Evolutionary conservation across 352 stramenopile genomes (phyloP).

Genomic region (Globisporangium iwayamae): DNA sequence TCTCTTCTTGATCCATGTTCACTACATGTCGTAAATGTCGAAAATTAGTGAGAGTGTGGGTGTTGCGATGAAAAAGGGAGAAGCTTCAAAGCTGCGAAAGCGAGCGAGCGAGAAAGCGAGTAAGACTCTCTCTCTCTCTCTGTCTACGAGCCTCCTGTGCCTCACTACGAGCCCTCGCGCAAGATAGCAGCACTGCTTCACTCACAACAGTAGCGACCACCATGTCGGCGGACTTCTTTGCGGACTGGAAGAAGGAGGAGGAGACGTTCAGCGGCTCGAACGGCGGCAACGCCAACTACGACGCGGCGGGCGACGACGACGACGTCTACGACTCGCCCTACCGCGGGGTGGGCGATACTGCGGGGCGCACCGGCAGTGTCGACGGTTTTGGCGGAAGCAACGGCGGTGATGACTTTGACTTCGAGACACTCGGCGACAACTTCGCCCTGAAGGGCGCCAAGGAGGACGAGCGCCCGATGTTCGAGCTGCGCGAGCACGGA

Average conservation of each 20-base stretch:
- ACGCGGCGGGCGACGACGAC: constrained; percentile 14
- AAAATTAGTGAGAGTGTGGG: no score
- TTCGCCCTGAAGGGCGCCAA: constrained; percentile 28
- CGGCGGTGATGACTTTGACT: constrained; percentile 76
- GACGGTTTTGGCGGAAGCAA: constrained; percentile 23
- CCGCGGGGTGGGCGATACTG: constrained; percentile 19
- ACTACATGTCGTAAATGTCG: no score
- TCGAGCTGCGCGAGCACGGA: constrained; percentile 83
- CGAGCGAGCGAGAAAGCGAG: not conserved
- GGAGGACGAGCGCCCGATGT: constrained; percentile 78
- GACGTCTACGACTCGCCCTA: constrained; percentile 36
- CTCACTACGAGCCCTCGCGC: not conserved
- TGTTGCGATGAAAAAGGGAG: not conserved
- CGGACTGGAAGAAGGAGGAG: constrained; percentile 87
- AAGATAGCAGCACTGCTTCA: not conserved
- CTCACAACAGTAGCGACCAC: constrained; percentile 12
- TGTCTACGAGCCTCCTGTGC: not conserved
- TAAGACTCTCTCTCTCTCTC: not conserved
- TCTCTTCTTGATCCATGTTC: no score
- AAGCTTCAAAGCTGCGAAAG: not conserved
- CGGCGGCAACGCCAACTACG: constrained; percentile 15
- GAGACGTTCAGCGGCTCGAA: constrained; percentile 23
- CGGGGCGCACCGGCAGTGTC: constrained; percentile 24
- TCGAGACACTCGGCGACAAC: constrained; percentile 59
- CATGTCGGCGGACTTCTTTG: constrained; percentile 88